A percentile compares a stretch with the other conserved stretches of the same genome.
Conservation (phyloP, 805 yeast genomes). For the Ogataea neopini region DNA sequence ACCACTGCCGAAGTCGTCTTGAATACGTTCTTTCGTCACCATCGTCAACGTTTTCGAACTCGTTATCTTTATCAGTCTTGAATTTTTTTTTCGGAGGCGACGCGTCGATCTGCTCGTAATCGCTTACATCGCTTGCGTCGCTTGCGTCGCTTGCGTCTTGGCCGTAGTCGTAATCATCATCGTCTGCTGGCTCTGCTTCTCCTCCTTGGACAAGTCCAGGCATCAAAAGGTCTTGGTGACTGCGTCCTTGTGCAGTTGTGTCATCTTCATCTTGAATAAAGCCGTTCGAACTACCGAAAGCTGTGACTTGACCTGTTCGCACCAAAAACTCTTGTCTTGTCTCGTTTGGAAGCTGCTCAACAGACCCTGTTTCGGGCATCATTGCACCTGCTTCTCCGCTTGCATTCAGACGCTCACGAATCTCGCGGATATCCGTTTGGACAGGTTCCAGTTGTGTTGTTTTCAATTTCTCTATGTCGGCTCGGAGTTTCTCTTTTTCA, state of each 20-base stretch:
- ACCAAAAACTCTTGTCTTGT: constrained; percentile 76
- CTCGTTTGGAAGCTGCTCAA: constrained; percentile 65
- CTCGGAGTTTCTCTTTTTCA: constrained; percentile 52
- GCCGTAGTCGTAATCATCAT: constrained; percentile 18
- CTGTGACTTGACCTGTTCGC: constrained; percentile 90
- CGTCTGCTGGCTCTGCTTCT: constrained; percentile 14
- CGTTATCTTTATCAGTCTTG: constrained; percentile 20
- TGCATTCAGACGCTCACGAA: constrained; percentile 40
- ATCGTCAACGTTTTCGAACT: constrained; percentile 62
- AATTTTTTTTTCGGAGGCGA: constrained; percentile 18
- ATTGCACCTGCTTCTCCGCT: constrained; percentile 14
- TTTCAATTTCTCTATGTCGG: constrained; percentile 54
- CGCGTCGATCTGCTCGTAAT: constrained; percentile 2
- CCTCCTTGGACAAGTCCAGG: constrained; percentile 46
- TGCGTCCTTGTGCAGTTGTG: constrained; percentile 26
- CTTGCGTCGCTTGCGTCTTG: constrained; percentile 1
- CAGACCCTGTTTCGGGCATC: constrained; percentile 10
- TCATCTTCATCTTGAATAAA: constrained; percentile 48
- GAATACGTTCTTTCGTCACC: constrained; percentile 74
- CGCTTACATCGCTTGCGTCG: neutral
- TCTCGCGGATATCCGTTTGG: constrained; percentile 64
- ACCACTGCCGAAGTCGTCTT: constrained; percentile 63
- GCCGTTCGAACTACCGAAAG: constrained; percentile 73
- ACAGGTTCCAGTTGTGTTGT: constrained; percentile 53
- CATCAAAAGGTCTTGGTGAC: constrained; percentile 46